Evolutionary conservation across 2,329 filamentous ascomycete species (phyloP), one percentile per base, ranked within the genome.

Genomic region (Scytalidium sp.): DNA sequence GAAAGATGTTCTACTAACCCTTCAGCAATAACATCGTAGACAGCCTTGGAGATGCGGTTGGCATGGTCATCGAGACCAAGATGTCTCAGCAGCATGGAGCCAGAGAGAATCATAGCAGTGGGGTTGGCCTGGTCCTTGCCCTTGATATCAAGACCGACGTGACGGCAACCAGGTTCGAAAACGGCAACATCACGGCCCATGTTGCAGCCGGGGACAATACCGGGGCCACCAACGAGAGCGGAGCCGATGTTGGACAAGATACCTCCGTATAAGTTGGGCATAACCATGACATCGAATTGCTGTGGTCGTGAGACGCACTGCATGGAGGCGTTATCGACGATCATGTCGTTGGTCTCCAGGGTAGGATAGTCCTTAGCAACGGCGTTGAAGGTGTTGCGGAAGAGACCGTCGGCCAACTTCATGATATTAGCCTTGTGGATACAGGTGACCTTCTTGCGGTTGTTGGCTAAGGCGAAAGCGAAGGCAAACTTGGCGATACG

Each of bases 361-460:
- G 90, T 95, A 53, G 94, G 93, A 79, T 94, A 99, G 72, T 96
- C 90, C 79, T 95, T 88, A 60, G 91, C 89, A 61, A 94, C 85
- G 66, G 85, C 81, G 79, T 96, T 90, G 82, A 97, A 95, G 62
- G 94, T 97, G 78, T 86, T 93, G 72, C 94, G 88, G 90, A 99
- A 99, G 50, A 99, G 88, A 75, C 94, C 94, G 64, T 99, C 94
- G 71, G 92, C 93, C 52, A 99, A 83, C 84, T 99, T 99, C 94
- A 99, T 99, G 79, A 99, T 99, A 83, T 99, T 99, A 76, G 94
- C 94, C 84, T 99, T 99, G 87, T 99, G 94, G 70, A 99, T 97
- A 79, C 93, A 97, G 61, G 94, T 97, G 51, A 99, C 90, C 88
- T 97, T 97, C 82, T 95, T 93, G 70, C 94, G 85, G 83, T 95